Base-by-base conservation (phyloP, 768 basidiomycete genomes). In the Gloeopeniophorella convolvens region DNA sequence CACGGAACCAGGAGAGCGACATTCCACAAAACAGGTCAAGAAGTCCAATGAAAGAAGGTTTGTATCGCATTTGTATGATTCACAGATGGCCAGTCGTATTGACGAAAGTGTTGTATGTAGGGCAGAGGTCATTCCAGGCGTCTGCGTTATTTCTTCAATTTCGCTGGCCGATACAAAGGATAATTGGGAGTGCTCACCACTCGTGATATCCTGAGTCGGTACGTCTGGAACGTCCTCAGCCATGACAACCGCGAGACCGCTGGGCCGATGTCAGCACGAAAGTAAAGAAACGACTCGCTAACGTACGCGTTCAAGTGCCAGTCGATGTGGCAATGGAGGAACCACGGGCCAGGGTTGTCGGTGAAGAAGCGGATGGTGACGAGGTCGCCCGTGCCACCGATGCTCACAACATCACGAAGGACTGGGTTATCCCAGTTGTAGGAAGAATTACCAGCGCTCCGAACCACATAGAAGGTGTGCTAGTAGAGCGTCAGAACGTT, bases 361-460 rank as follows among this genome's bases (percentile, higher is more conserved):
- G 62, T 66, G 3, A 49, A 35, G 41, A 65, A 64, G 16, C 65
- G 55, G 43, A 68, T 56, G 11, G 51, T 43, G 10, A 60, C 51
- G 11, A 51, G 48, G 21, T 56, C 55, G 2, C 31, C 43, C 2
- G 8, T 0, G 9, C 20, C 13, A 11, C 59, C 60, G 3, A 56
- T 47, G 48, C 39, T 55, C 24, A 75, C 67, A 6, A 71, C 72
- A 56, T 78, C 77, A 37, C 76, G 62, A 37, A 70, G 62, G 43
- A 70, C 65, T 0, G 76, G 76, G 58, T 77, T 73, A 8, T 36
- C 40, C 4, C 30, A 51, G 33, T 61, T 62, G 33, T 51, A 51
- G 13, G 37, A 27, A n/a, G 43, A 18, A 26, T 16, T 37, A 1
- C 58, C 51, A 13, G 51, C 46, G 23, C 48, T 51, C 11, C 52